phyloP scores from a whole-genome alignment of 2,329 filamentous ascomycete species.

The Daldinia sp. region DNA sequence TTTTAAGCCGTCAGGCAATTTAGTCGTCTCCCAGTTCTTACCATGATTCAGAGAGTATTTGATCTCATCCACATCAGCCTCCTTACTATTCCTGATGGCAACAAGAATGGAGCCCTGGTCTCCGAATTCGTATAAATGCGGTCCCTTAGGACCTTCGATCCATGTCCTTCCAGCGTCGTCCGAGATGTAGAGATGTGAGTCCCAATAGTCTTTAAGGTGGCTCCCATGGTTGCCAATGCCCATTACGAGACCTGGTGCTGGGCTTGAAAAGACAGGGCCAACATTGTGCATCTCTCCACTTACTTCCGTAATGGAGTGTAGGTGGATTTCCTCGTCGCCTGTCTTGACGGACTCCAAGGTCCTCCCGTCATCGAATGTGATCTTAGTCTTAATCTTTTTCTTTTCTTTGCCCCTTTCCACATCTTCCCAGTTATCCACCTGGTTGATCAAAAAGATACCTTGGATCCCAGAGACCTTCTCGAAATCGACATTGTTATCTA shows the following conservation, averaged over 20 bases:
- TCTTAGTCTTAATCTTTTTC: conserved; percentile 81
- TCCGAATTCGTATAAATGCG: conserved; percentile 96
- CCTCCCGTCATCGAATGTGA: conserved; percentile 95
- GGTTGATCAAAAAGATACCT: conserved; percentile 90
- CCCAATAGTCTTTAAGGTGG: conserved; percentile 74
- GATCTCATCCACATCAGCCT: conserved; percentile 69
- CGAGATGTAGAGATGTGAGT: conserved; percentile 88
- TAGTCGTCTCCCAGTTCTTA: conserved; percentile 79
- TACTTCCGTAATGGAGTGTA: conserved; percentile 91
- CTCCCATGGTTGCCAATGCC: conserved; percentile 91
- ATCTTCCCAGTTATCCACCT: conserved; percentile 86
- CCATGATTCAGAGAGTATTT: conserved; percentile 91
- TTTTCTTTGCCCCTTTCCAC: conserved; percentile 67
- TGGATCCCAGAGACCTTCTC: conserved; percentile 94
- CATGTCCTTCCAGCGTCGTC: conserved; percentile 91
- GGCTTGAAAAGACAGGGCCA: conserved; percentile 91
- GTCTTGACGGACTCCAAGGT: conserved; percentile 81
- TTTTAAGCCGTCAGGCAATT: conserved; percentile 74
- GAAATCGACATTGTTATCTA: conserved; percentile 85
- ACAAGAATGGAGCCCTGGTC: conserved; percentile 91
- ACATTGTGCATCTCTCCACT: conserved; percentile 67
- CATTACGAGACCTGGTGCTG: conserved; percentile 93
- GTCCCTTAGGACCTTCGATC: conserved; percentile 78
- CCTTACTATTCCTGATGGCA: conserved; percentile 79
- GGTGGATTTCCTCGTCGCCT: conserved; percentile 77